These are phyloP conservation scores for Papiliotrema laurentii DNA, from an alignment of 1,284 basidiomycete species.

Conservation along the genomic window DNA sequence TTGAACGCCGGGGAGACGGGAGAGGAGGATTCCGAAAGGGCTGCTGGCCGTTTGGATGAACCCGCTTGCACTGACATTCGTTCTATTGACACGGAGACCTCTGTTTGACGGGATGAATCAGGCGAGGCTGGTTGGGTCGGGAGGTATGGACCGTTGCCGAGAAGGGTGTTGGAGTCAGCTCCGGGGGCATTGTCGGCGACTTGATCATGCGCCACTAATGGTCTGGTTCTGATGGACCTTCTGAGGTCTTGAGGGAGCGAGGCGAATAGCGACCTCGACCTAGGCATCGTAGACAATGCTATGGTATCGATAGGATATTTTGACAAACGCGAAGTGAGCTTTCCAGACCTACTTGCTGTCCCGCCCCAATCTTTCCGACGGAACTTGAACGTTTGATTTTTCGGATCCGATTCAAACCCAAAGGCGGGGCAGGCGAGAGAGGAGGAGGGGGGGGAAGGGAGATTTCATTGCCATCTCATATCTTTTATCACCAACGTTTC, in stretches of 20 bases:
- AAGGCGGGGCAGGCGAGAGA: too few relatives aligned
- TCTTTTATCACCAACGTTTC: too few relatives aligned
- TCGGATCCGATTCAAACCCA: not conserved
- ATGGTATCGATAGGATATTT: not conserved
- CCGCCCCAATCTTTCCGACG: not conserved
- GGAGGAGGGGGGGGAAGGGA: not conserved
- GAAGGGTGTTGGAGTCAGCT: too few relatives aligned
- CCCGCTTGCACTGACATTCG: too few relatives aligned
- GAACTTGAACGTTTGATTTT: not conserved
- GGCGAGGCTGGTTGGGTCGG: constrained; percentile 11
- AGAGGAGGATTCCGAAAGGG: too few relatives aligned
- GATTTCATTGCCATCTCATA: not conserved
- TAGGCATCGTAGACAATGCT: not conserved
- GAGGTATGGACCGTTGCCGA: constrained; percentile 8
- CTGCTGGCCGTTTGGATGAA: not conserved
- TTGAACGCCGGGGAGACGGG: not conserved
- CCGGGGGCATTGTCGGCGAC: too few relatives aligned
- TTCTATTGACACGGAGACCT: too few relatives aligned
- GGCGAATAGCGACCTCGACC: constrained; percentile 31
- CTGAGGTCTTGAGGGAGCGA: constrained; percentile 36
- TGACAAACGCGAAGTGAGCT: not conserved
- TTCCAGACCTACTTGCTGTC: not conserved
- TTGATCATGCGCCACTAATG: too few relatives aligned
- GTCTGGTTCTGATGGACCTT: constrained; percentile 26
- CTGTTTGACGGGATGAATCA: not conserved